Evolutionary conservation across 129 eudicot species (phyloP).

Genomic region (Escallonia herrerae): DNA sequence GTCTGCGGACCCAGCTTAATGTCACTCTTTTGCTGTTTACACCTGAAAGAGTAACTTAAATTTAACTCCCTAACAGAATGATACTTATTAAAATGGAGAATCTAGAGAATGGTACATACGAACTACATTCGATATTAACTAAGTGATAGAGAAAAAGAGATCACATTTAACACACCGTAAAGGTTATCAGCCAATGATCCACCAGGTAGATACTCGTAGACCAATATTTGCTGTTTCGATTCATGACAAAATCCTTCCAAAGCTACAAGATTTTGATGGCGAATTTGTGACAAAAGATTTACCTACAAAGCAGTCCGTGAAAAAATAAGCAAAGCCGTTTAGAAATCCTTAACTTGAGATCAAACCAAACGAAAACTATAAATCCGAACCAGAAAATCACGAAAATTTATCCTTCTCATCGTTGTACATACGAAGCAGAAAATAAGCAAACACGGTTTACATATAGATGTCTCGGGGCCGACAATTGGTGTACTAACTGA

Average conservation of each 20-base stretch:
- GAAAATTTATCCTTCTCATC: too few species aligned
- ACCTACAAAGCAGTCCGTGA: constrained; percentile 39
- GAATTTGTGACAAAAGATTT: constrained; percentile 64
- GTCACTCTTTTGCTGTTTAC: constrained; percentile 56
- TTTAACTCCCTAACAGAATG: too few species aligned
- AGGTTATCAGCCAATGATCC: constrained; percentile 86
- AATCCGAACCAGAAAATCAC: too few species aligned
- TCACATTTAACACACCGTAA: constrained; percentile 41
- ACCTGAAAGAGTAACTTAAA: constrained; percentile 37
- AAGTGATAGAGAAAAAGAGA: background rate
- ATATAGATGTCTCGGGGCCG: too few species aligned
- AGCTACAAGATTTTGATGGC: constrained; percentile 76
- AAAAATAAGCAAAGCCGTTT: constrained; percentile 4
- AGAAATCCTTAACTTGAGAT: background rate
- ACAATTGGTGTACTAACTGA: too few species aligned
- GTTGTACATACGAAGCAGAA: background rate
- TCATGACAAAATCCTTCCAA: constrained; percentile 87
- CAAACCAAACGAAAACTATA: background rate
- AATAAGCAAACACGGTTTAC: background rate
- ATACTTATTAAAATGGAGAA: background rate
- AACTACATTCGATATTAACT: background rate
- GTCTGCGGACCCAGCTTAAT: constrained; percentile 85
- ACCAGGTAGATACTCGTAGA: constrained; percentile 80
- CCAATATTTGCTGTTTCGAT: constrained; percentile 78
- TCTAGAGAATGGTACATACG: background rate